phyloP scores from a whole-genome alignment of 164 flowering plant species.

The Annona squamosa region DNA sequence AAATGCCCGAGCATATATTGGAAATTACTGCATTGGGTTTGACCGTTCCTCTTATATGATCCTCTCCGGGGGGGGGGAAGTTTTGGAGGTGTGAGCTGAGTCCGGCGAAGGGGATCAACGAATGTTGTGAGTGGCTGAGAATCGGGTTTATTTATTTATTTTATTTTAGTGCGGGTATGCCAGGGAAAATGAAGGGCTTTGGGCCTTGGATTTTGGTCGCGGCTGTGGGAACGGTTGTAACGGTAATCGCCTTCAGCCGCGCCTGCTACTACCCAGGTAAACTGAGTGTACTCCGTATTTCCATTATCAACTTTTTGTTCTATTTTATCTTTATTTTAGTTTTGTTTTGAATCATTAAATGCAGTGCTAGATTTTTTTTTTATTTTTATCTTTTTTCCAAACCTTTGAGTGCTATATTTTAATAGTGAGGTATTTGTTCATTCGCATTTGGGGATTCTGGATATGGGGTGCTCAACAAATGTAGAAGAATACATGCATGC shows the following conservation, averaged over 20 bases:
- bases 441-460: no score
- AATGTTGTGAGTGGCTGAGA: no score
- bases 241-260: constrained; percentile 7
- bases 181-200: constrained; percentile 9
- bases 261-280: background rate
- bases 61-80: no score
- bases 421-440: no score
- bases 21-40: background rate
- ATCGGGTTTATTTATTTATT: no score
- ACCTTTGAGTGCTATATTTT: no score
- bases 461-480: no score
- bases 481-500: no score
- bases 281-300: background rate
- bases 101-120: background rate
- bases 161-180: background rate
- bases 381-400: no score
- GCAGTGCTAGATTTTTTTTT: no score
- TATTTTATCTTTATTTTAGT: background rate
- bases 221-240: constrained; percentile 8
- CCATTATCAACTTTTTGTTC: background rate
- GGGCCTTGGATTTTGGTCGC: constrained; percentile 9
- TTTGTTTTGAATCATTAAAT: background rate
- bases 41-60: background rate
- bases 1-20: no score
- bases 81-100: background rate